Percentiles rank a stretch among this genome's conserved stretches.
These are phyloP conservation scores for Lecanosticta acicola DNA, from an alignment of 2,329 filamentous ascomycete species.

Conservation along the genomic window DNA sequence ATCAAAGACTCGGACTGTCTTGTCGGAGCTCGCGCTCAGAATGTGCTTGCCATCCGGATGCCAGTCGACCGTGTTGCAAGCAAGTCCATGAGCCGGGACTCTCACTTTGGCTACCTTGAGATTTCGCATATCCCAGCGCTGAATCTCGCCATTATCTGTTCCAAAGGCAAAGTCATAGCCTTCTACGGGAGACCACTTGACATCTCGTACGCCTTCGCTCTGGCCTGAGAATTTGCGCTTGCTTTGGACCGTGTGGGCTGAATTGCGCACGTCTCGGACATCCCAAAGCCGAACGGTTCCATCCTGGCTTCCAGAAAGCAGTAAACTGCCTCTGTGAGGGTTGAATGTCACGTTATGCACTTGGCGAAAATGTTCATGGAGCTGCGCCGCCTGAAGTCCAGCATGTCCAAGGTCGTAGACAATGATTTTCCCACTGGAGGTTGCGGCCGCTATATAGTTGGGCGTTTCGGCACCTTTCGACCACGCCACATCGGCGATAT, in stretches of 20 bases:
- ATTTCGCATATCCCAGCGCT: conserved; percentile 59
- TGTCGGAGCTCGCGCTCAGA: conserved; percentile 57
- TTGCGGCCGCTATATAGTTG: conserved; percentile 58
- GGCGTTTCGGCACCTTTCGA: conserved; percentile 57
- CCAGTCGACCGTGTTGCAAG: conserved; percentile 60
- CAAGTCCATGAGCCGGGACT: conserved; percentile 54
- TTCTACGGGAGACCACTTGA: conserved; percentile 60
- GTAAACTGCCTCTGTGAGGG: conserved; percentile 53
- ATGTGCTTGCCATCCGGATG: conserved; percentile 62
- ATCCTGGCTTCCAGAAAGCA: conserved; percentile 62
- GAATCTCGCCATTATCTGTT: conserved; percentile 58
- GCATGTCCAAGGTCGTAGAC: conserved; percentile 59
- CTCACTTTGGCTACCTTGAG: conserved; percentile 52
- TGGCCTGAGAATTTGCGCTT: conserved; percentile 52
- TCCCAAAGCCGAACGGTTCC: conserved; percentile 61
- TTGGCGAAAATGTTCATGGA: conserved; percentile 61
- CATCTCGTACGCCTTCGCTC: conserved; percentile 57
- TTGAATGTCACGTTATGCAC: conserved; percentile 63
- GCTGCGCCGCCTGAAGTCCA: conserved; percentile 55
- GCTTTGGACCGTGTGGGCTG: conserved; percentile 49
- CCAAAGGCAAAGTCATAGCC: conserved; percentile 59
- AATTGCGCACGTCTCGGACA: conserved; percentile 47
- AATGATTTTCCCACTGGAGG: conserved; percentile 59
- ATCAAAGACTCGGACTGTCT: conserved; percentile 60
- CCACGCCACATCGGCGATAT: conserved; percentile 63